phyloP scores from a whole-genome alignment of 768 basidiomycete species.

The Rhodotorula babjevae region DNA sequence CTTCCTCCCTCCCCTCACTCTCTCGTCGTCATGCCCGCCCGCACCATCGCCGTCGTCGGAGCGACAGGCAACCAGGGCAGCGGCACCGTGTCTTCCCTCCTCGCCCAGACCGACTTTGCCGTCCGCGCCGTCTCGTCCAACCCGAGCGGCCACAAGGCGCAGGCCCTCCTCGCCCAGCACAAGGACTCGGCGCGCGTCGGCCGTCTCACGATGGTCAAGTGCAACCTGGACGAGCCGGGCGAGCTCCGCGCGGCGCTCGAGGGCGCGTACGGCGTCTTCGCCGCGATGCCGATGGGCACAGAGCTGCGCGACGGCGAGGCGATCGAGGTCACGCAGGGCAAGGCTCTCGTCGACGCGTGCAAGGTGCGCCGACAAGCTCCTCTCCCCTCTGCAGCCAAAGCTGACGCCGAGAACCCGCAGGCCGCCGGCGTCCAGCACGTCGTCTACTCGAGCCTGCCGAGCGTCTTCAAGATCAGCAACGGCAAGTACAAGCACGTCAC shows the following conservation, averaged over 20 bases:
- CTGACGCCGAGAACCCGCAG: not conserved
- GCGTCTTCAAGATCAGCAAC: not conserved
- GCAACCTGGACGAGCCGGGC: not conserved
- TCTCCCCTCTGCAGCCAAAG: not conserved
- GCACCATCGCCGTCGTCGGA: slow-evolving; percentile 15
- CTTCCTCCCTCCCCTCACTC: not conserved
- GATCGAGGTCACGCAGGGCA: slow-evolving; percentile 13
- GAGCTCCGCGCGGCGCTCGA: slow-evolving; percentile 8
- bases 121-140: slow-evolving; percentile 17
- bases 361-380: slow-evolving; percentile 18
- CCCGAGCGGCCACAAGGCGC: not conserved
- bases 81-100: slow-evolving; percentile 8
- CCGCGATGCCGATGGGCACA: not conserved
- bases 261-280: slow-evolving; percentile 7
- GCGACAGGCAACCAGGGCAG: slow-evolving; percentile 17
- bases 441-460: slow-evolving; percentile 32
- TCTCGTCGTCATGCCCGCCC: not conserved
- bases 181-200: not conserved
- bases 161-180: slow-evolving; percentile 4
- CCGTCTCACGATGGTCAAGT: slow-evolving; percentile 6
- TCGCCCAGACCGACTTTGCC: slow-evolving; percentile 5
- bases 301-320: not conserved
- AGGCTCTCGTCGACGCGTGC: slow-evolving; percentile 12
- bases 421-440: slow-evolving; percentile 33
- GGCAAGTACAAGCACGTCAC: slow-evolving; percentile 21